These are phyloP conservation scores for Quercus glauca DNA, from an alignment of 306 rosid genomes.

Conservation along the genomic window DNA sequence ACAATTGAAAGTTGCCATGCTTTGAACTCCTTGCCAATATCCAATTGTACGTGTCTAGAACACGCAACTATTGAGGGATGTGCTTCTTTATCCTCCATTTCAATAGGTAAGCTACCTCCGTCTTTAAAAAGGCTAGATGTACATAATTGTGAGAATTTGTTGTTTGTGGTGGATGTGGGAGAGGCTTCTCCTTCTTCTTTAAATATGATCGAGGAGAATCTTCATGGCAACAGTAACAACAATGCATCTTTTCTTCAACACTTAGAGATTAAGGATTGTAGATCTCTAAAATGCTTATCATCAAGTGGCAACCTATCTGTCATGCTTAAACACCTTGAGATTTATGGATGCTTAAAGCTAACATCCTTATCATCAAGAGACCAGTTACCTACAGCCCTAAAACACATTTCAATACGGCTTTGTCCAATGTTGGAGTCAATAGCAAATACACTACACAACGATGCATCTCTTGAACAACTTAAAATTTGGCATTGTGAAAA, in stretches of 20 bases:
- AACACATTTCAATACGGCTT: background rate
- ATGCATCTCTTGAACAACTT: slow-evolving; percentile 7
- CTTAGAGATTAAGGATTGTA: background rate
- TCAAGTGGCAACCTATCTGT: too few relatives aligned
- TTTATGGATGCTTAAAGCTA: too few relatives aligned
- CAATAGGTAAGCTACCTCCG: slow-evolving; percentile 7
- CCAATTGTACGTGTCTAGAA: slow-evolving; percentile 1
- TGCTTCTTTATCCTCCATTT: slow-evolving; percentile 1
- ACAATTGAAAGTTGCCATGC: background rate
- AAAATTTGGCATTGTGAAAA: slow-evolving; percentile 15
- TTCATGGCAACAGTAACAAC: background rate
- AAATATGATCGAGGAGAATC: background rate
- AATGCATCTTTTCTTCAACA: background rate
- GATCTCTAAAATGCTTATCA: background rate
- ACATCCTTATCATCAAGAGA: slow-evolving; percentile 2
- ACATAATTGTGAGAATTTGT: background rate
- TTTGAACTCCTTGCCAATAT: background rate
- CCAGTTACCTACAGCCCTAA: slow-evolving; percentile 10
- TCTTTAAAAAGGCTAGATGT: background rate
- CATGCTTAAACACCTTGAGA: too few relatives aligned
- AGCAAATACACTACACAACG: background rate
- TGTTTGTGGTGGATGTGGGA: background rate
- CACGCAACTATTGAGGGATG: background rate
- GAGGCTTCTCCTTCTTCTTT: too few relatives aligned
- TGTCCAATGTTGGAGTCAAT: slow-evolving; percentile 10